Evolutionary conservation across 306 rosid species (phyloP).

Genomic region (Ceratonia siliqua): DNA sequence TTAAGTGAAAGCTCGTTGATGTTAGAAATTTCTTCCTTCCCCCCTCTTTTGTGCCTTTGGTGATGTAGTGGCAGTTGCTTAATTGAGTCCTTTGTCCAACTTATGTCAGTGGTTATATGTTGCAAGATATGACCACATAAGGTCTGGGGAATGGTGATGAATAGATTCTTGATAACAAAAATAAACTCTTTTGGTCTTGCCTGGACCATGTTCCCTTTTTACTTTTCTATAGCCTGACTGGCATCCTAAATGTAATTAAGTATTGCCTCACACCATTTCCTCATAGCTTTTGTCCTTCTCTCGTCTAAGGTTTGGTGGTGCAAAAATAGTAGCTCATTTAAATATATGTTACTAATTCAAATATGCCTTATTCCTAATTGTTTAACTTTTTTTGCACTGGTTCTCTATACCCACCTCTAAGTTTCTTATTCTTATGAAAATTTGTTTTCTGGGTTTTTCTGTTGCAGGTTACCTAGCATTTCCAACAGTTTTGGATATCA

Average conservation of each 20-base stretch:
- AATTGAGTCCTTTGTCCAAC: conserved; percentile 1
- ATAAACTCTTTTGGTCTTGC: not conserved
- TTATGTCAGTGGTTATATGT: not conserved
- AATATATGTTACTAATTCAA: conserved; percentile 5
- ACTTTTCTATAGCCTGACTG: not conserved
- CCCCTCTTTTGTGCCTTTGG: too few species aligned
- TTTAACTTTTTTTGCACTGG: too few species aligned
- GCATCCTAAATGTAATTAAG: not conserved
- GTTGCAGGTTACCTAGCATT: conserved; percentile 76
- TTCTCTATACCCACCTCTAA: not conserved
- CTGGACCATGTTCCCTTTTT: not conserved
- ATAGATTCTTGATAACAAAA: conserved; percentile 19
- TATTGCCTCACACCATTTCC: not conserved
- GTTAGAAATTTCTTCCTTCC: too few species aligned
- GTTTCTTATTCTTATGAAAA: not conserved
- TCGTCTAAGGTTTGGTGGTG: not conserved
- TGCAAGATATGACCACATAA: not conserved
- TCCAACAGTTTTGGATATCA: conserved; percentile 82
- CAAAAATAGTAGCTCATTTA: conserved; percentile 7
- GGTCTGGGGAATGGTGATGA: conserved; percentile 17
- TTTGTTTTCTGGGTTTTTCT: not conserved
- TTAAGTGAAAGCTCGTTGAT: too few species aligned
- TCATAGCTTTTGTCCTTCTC: not conserved
- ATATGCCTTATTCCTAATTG: too few species aligned
- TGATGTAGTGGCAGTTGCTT: too few species aligned